Evolutionary conservation across 176 grass and related monocot species (phyloP).

Genomic region (Elaeis guineensis): DNA sequence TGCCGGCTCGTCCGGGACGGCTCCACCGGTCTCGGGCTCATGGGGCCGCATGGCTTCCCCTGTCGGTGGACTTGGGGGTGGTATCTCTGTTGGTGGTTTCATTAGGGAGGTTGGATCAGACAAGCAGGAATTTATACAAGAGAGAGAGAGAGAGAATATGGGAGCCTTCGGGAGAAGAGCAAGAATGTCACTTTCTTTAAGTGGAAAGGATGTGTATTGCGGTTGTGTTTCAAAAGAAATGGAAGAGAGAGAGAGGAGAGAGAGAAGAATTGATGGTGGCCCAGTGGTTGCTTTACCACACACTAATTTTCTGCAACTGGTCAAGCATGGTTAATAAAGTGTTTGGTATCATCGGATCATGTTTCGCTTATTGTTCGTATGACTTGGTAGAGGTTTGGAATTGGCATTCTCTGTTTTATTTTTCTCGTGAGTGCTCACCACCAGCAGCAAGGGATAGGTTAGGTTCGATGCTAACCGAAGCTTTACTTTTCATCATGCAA

Average conservation of each 20-base stretch:
- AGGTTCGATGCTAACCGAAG: too few relatives aligned
- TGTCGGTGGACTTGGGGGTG: too few relatives aligned
- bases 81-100: too few relatives aligned
- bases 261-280: conserved; percentile 1
- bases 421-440: too few relatives aligned
- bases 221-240: neutral
- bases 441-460: too few relatives aligned
- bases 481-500: too few relatives aligned
- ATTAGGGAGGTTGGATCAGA: too few relatives aligned
- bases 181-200: too few relatives aligned
- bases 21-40: conserved; percentile 8
- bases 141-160: neutral
- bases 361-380: too few relatives aligned
- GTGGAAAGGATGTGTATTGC: neutral
- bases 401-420: neutral
- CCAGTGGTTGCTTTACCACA: conserved; percentile 19
- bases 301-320: neutral
- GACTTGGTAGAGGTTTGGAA: too few relatives aligned
- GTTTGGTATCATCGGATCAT: too few relatives aligned
- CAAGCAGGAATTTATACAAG: neutral
- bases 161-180: neutral
- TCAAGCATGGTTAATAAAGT: conserved; percentile 1
- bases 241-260: neutral
- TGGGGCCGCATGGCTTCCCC: conserved; percentile 2
- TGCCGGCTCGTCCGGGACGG: neutral